phyloP scores from a whole-genome alignment of 139 green algal genomes.

The Chlorella vulgaris region DNA sequence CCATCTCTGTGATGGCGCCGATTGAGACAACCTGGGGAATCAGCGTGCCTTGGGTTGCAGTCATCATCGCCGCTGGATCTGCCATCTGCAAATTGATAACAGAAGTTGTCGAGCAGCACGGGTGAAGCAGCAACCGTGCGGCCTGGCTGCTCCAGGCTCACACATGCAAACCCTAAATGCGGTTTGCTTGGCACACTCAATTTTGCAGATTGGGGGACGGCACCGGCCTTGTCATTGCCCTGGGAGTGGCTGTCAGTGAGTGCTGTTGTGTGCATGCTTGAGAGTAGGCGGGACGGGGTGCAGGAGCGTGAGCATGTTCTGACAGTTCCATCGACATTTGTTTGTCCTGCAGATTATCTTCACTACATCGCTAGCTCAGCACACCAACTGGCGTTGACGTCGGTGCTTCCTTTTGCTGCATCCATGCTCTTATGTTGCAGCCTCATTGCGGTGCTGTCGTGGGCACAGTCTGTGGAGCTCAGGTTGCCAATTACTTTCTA shows the following conservation, averaged over 20 bases:
- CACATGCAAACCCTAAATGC: not conserved
- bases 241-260: constrained; percentile 29
- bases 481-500: constrained; percentile 40
- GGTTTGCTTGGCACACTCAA: not conserved
- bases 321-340: too few relatives aligned
- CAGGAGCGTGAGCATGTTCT: too few relatives aligned
- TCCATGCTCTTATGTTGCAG: not conserved
- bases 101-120: not conserved
- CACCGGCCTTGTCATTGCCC: constrained; percentile 23
- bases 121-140: not conserved
- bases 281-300: too few relatives aligned
- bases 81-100: constrained; percentile 26
- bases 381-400: not conserved
- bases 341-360: not conserved
- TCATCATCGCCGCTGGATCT: constrained; percentile 18
- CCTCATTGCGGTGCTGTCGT: not conserved
- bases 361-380: not conserved
- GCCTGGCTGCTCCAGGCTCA: not conserved
- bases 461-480: constrained; percentile 29
- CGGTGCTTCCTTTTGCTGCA: not conserved
- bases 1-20: not conserved
- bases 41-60: not conserved
- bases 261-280: not conserved
- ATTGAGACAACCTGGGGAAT: not conserved
- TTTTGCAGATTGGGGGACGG: constrained; percentile 27